These are phyloP conservation scores for Candida andamanensis DNA, from an alignment of 805 yeast species.

Conservation along the genomic window DNA sequence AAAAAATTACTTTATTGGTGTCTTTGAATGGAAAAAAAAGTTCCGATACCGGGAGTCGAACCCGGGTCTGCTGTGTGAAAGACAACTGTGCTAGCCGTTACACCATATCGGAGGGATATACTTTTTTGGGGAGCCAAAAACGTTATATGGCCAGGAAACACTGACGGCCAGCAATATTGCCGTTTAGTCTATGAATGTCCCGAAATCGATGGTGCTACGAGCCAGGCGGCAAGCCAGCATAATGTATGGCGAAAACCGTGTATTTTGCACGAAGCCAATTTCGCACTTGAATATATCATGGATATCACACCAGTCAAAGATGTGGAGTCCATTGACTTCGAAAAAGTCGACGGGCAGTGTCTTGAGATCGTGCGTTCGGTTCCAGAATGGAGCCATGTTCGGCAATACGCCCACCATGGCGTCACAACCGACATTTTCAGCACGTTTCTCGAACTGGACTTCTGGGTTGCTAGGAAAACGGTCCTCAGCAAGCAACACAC, in stretches of 20 bases:
- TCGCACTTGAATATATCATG: conserved; percentile 1
- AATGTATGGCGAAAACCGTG: too few relatives aligned
- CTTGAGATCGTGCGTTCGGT: background rate
- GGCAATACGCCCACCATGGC: conserved; percentile 1
- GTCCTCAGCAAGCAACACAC: conserved; percentile 5
- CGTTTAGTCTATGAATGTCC: too few relatives aligned
- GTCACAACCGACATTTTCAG: conserved; percentile 2
- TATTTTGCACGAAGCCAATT: background rate
- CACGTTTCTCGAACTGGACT: conserved; percentile 5
- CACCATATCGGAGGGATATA: conserved; percentile 40
- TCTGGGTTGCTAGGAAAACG: conserved; percentile 15
- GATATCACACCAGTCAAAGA: background rate
- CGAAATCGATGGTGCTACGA: too few relatives aligned
- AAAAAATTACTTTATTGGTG: conserved; percentile 5
- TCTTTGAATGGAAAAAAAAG: conserved; percentile 7
- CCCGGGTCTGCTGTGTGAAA: conserved; percentile 62
- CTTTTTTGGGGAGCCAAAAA: background rate
- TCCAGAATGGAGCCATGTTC: conserved; percentile 7
- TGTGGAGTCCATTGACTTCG: conserved; percentile 3
- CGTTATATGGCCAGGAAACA: too few relatives aligned
- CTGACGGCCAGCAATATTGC: too few relatives aligned
- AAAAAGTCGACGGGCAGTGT: background rate
- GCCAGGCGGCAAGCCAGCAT: too few relatives aligned
- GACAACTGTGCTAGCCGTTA: conserved; percentile 53
- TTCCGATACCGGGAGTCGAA: conserved; percentile 87